Evolutionary conservation across 2,329 filamentous ascomycete species (phyloP), one percentile per base, ranked within the genome.

Genomic region (Furcasterigmium sp.): DNA sequence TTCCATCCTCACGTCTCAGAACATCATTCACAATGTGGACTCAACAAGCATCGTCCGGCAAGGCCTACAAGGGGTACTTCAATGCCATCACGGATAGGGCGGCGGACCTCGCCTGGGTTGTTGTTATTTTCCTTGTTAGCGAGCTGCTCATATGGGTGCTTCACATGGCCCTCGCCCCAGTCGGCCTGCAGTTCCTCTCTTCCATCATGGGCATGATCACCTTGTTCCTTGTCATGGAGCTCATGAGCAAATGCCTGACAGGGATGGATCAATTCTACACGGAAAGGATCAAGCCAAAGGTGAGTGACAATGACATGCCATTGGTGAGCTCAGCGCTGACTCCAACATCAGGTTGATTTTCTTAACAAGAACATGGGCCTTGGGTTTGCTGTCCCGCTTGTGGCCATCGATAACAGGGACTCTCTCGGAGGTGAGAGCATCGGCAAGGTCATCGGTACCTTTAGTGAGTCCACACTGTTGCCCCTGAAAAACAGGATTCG

Each of bases 311-410:
- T n/a, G n/a, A n/a, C n/a, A n/a, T 2, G 5, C 15, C 3, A 11
- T 34, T 4, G n/a, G 21, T 18, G 13, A 4, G 2, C 10, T 11
- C 8, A n/a, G n/a, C n/a, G n/a, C n/a, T n/a, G n/a, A n/a, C n/a
- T n/a, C n/a, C 4, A 14, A 41, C 17, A 37, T 48, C 39, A 76
- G 72, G 62, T 73, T 18, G 65, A 76, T 38, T 63, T 76, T 9
- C 62, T 76, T 42, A 77, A 77, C 48, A 56, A 63, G 3, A 69
- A 77, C 52, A 66, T 77, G 49, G 72, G 73, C 0, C 53, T 75
- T 6, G 73, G 70, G 3, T 77, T 77, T 49, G 67, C 69, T 0
- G 63, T 76, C 3, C 73, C 74, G 0, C 63, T 77, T 3, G 56
- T 75, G 2, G 69, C 69, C 60, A 63, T 76, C 13, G 64, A 66